phyloP scores from a whole-genome alignment of 2,329 filamentous ascomycete genomes.

The Colletotrichum sp. region DNA sequence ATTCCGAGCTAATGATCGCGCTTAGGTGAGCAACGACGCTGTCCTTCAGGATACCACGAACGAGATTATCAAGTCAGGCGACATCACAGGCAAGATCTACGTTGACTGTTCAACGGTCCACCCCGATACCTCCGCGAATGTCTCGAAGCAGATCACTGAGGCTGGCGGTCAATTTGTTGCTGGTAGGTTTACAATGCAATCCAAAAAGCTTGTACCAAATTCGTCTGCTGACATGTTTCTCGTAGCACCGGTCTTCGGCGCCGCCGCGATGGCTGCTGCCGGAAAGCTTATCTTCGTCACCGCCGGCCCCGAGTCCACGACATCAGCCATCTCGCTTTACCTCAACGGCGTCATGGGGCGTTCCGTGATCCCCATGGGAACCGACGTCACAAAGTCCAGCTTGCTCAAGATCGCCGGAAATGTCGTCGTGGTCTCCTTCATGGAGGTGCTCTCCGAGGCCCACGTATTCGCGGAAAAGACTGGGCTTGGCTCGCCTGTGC shows the following conservation, averaged over 20 bases:
- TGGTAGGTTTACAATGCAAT: background rate
- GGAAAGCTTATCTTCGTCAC: constrained; percentile 47
- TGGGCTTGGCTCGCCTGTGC: constrained; percentile 24
- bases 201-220: rapidly evolving
- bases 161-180: constrained; percentile 46
- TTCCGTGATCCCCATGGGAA: constrained; percentile 43
- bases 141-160: background rate
- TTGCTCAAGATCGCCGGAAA: constrained; percentile 48
- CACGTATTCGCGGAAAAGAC: constrained; percentile 34
- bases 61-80: constrained; percentile 27
- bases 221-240: background rate
- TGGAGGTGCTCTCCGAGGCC: constrained; percentile 31
- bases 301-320: constrained; percentile 37
- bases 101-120: constrained; percentile 30
- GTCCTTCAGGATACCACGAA: background rate
- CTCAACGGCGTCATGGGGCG: constrained; percentile 43
- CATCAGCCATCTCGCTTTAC: constrained; percentile 36
- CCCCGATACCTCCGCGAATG: constrained; percentile 30
- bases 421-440: constrained; percentile 29
- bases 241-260: constrained; percentile 44
- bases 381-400: constrained; percentile 43
- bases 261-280: constrained; percentile 41
- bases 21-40: constrained; percentile 32
- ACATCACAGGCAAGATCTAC: constrained; percentile 30
- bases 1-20: background rate